A percentile compares a stretch with the other conserved stretches of the same genome.
Evolutionary conservation across 2,329 filamentous ascomycete genomes (phyloP).

Genomic region (Monosporascus cannonballus): DNA sequence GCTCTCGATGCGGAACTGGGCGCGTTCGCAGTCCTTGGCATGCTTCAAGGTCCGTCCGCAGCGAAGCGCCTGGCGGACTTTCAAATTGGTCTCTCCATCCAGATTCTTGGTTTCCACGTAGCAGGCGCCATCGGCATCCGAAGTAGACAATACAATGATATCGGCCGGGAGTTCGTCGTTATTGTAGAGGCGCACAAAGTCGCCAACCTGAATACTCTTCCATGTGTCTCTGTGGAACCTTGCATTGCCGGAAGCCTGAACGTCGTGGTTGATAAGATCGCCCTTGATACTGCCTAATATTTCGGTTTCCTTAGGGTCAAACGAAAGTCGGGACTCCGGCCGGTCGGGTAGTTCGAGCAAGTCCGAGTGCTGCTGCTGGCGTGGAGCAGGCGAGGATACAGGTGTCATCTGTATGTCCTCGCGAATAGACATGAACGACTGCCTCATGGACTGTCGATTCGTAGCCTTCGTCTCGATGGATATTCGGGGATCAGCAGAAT

Average conservation of each 20-base stretch:
- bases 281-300: slow-evolving; percentile 41
- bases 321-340: slow-evolving; percentile 27
- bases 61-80: slow-evolving; percentile 85
- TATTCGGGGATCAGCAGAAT: slow-evolving; percentile 50
- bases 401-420: slow-evolving; percentile 94
- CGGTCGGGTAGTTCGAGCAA: slow-evolving; percentile 21
- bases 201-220: slow-evolving; percentile 93
- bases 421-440: slow-evolving; percentile 47
- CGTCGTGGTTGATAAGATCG: slow-evolving; percentile 66
- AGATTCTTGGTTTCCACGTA: slow-evolving; percentile 98
- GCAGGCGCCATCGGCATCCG: slow-evolving; percentile 88
- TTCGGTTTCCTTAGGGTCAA: slow-evolving; percentile 30
- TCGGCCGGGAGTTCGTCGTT: slow-evolving; percentile 94
- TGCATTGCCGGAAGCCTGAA: slow-evolving; percentile 61
- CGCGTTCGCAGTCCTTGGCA: slow-evolving; percentile 84
- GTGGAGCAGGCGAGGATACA: slow-evolving; percentile 71
- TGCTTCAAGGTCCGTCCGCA: slow-evolving; percentile 79
- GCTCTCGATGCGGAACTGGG: slow-evolving; percentile 83
- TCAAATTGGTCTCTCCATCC: slow-evolving; percentile 96
- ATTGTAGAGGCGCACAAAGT: slow-evolving; percentile 94
- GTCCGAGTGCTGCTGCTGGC: slow-evolving; percentile 23
- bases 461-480: slow-evolving; percentile 59
- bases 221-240: slow-evolving; percentile 89
- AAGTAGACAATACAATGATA: slow-evolving; percentile 85
- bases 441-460: slow-evolving; percentile 46